Conservation (phyloP, 345 rosid genomes). For the Euphorbia pulcherrima region DNA sequence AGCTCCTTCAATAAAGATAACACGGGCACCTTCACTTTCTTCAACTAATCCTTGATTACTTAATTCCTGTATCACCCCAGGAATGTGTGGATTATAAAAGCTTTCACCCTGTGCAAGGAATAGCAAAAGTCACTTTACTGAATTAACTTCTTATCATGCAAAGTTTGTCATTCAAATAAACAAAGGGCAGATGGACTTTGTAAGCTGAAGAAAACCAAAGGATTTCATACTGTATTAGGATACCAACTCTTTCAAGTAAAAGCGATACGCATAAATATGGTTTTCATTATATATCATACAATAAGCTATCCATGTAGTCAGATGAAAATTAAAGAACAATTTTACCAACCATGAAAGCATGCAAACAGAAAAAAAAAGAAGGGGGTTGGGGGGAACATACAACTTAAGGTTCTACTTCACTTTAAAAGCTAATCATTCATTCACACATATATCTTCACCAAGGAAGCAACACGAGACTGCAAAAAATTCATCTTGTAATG, state of each 20-base stretch:
- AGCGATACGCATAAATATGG: not conserved
- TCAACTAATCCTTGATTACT: slow-evolving; percentile 59
- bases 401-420: too few species aligned
- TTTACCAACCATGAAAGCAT: not conserved
- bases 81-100: slow-evolving; percentile 82
- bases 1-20: slow-evolving; percentile 66
- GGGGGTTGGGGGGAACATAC: not conserved
- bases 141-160: not conserved
- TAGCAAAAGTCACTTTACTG: not conserved
- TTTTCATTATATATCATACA: too few species aligned
- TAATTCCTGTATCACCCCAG: slow-evolving; percentile 52
- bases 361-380: not conserved
- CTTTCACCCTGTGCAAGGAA: slow-evolving; percentile 84
- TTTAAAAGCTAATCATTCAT: too few species aligned
- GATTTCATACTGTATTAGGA: slow-evolving; percentile 1
- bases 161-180: not conserved
- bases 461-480: too few species aligned
- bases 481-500: too few species aligned
- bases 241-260: too few species aligned
- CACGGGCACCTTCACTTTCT: slow-evolving; percentile 94
- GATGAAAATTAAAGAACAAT: not conserved
- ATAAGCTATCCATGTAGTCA: not conserved
- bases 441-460: too few species aligned
- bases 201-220: not conserved
- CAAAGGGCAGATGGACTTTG: not conserved